Conservation (phyloP, 2,329 filamentous ascomycete species). For the Sporothrix sp. region DNA sequence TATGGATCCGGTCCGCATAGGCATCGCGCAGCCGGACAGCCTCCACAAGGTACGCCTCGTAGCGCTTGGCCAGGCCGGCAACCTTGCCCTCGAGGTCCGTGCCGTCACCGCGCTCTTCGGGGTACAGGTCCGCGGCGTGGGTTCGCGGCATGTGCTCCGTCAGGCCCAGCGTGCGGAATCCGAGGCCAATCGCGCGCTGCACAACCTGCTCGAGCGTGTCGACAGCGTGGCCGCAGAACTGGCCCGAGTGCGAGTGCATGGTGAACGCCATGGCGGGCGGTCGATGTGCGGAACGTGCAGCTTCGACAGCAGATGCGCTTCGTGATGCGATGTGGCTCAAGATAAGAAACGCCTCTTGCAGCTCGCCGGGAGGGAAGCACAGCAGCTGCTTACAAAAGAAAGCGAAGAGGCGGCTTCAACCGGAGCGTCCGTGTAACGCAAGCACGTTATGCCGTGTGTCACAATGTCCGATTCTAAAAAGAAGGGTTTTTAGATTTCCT, state of each 20-base stretch:
- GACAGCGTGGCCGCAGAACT: slow-evolving; percentile 91
- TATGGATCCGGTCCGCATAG: slow-evolving; percentile 61
- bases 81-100: slow-evolving; percentile 40
- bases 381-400: too few species aligned
- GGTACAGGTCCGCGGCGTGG: slow-evolving; percentile 68
- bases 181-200: slow-evolving; percentile 63
- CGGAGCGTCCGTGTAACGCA: too few species aligned
- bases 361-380: too few species aligned
- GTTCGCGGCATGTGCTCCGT: slow-evolving; percentile 93
- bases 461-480: too few species aligned
- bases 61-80: slow-evolving; percentile 41
- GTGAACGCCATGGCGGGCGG: slow-evolving; percentile 73
- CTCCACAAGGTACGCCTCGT: slow-evolving; percentile 65
- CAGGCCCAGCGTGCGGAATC: slow-evolving; percentile 74
- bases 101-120: slow-evolving; percentile 63
- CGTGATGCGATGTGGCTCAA: too few species aligned
- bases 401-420: too few species aligned
- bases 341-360: not conserved
- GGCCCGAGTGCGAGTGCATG: slow-evolving; percentile 94
- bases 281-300: too few species aligned
- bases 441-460: too few species aligned
- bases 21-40: slow-evolving; percentile 60
- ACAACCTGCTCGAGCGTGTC: slow-evolving; percentile 78
- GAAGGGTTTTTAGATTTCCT: not conserved
- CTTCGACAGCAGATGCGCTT: too few species aligned